phyloP scores from a whole-genome alignment of 2,329 filamentous ascomycete species.

The Arthroderma uncinatum region DNA sequence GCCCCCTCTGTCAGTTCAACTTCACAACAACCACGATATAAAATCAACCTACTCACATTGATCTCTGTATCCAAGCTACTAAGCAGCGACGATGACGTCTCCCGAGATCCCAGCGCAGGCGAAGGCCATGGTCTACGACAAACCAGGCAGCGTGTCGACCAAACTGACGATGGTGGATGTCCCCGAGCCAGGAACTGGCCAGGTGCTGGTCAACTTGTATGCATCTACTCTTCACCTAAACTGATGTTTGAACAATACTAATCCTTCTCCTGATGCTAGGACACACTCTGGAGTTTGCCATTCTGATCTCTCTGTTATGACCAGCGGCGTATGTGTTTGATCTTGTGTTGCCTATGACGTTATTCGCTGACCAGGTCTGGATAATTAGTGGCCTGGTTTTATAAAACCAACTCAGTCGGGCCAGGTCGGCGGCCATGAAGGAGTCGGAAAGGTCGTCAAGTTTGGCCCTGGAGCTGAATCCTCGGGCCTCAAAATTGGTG shows the following conservation, averaged over 20 bases:
- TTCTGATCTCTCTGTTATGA: constrained; percentile 49
- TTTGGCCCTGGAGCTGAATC: constrained; percentile 50
- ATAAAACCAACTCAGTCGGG: constrained; percentile 48
- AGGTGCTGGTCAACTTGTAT: constrained; percentile 53
- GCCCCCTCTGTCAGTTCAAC: no score
- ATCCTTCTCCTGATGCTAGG: constrained; percentile 14
- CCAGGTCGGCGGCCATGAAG: constrained; percentile 60
- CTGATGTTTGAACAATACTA: no score
- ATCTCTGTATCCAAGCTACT: no score
- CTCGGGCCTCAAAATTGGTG: constrained; percentile 50
- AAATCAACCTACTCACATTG: not conserved
- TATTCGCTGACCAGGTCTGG: constrained; percentile 2
- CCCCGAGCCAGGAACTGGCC: constrained; percentile 51
- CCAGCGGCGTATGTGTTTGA: constrained; percentile 27
- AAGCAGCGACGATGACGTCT: constrained; percentile 23
- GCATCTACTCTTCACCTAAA: constrained; percentile 5
- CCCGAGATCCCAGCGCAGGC: constrained; percentile 46
- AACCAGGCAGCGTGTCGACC: constrained; percentile 53
- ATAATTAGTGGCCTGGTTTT: constrained; percentile 43
- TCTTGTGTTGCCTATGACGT: not conserved
- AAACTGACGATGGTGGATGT: constrained; percentile 54
- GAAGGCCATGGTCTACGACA: constrained; percentile 54
- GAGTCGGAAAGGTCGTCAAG: constrained; percentile 54
- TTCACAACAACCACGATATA: no score
- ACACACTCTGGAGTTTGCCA: constrained; percentile 57